phyloP scores from a whole-genome alignment of 1,284 basidiomycete genomes.

The Vanrija pseudolonga region DNA sequence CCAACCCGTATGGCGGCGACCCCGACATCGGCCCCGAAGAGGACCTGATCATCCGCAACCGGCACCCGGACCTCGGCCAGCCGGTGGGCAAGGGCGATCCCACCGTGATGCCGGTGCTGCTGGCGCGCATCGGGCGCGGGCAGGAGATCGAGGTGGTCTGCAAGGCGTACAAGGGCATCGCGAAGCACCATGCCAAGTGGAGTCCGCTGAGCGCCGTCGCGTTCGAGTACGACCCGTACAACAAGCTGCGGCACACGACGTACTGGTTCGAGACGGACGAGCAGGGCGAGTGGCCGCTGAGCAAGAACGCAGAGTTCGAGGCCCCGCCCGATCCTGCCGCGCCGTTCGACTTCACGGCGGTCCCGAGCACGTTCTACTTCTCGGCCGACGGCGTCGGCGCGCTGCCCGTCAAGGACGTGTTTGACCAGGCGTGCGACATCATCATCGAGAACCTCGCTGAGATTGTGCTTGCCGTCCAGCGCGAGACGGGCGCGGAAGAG shows the following conservation, averaged over 20 bases:
- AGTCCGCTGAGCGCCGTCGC: slow-evolving; percentile 91
- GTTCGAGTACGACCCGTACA: slow-evolving; percentile 98
- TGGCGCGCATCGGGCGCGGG: slow-evolving; percentile 89
- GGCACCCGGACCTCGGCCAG: slow-evolving; percentile 72
- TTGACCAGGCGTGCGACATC: slow-evolving; percentile 76
- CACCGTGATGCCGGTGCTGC: slow-evolving; percentile 65
- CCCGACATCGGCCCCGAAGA: slow-evolving; percentile 41
- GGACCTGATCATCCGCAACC: slow-evolving; percentile 52
- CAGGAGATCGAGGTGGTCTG: slow-evolving; percentile 86
- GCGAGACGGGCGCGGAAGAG: slow-evolving; percentile 39
- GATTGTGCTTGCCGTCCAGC: slow-evolving; percentile 58
- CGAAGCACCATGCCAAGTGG: slow-evolving; percentile 99
- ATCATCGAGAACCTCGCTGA: slow-evolving; percentile 77
- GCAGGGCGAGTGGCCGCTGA: slow-evolving; percentile 75
- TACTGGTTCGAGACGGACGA: slow-evolving; percentile 89
- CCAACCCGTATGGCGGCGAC: slow-evolving; percentile 35
- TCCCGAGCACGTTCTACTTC: slow-evolving; percentile 84
- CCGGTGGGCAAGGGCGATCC: slow-evolving; percentile 80
- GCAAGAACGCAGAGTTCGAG: slow-evolving; percentile 77
- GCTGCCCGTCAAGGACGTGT: slow-evolving; percentile 78
- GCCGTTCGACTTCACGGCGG: slow-evolving; percentile 78
- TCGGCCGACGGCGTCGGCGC: slow-evolving; percentile 89
- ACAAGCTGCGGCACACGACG: slow-evolving; percentile 91
- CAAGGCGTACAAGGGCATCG: slow-evolving; percentile 93
- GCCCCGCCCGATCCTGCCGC: slow-evolving; percentile 71